phyloP scores from a whole-genome alignment of 352 stramenopile species.

The Nothophytophthora sp. region DNA sequence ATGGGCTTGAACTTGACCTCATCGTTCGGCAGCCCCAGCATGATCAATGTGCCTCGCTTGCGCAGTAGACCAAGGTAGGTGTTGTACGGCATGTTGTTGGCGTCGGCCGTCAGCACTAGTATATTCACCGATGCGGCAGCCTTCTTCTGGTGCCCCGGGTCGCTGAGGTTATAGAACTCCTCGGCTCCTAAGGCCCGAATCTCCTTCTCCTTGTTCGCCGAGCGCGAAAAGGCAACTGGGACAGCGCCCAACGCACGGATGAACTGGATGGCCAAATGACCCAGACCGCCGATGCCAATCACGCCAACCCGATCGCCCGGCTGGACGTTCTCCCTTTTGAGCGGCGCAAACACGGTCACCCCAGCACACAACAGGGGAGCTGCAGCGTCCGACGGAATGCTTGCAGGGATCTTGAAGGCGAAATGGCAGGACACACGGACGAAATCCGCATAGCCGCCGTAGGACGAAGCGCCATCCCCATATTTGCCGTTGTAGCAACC shows the following conservation, averaged over 20 bases:
- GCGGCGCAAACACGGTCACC: no score
- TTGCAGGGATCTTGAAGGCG: conserved; percentile 62
- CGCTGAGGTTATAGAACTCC: conserved; percentile 45
- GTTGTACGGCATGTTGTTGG: conserved; percentile 36
- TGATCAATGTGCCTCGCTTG: conserved; percentile 54
- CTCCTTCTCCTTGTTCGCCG: no score
- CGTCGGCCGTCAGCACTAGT: conserved; percentile 61
- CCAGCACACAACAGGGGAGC: no score
- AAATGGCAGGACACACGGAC: conserved; percentile 58
- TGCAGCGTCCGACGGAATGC: conserved; percentile 37
- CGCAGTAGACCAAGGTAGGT: no score
- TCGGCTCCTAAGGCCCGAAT: conserved; percentile 49
- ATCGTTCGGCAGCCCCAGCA: conserved; percentile 55
- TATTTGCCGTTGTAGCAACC: conserved; percentile 44
- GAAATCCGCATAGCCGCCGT: conserved; percentile 60
- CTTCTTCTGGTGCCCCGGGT: conserved; percentile 21
- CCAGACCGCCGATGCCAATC: no score
- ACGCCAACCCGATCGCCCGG: no score
- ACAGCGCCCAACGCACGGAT: no score
- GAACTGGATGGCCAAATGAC: no score
- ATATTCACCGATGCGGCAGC: conserved; percentile 37
- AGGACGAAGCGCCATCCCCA: conserved; percentile 29
- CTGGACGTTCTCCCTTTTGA: no score
- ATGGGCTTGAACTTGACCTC: conserved; percentile 46
- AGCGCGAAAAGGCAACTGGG: no score